A percentile compares a stretch with the other conserved stretches of the same genome.
phyloP scores from a whole-genome alignment of 2,329 filamentous ascomycete species.

The Neurospora crassa region DNA sequence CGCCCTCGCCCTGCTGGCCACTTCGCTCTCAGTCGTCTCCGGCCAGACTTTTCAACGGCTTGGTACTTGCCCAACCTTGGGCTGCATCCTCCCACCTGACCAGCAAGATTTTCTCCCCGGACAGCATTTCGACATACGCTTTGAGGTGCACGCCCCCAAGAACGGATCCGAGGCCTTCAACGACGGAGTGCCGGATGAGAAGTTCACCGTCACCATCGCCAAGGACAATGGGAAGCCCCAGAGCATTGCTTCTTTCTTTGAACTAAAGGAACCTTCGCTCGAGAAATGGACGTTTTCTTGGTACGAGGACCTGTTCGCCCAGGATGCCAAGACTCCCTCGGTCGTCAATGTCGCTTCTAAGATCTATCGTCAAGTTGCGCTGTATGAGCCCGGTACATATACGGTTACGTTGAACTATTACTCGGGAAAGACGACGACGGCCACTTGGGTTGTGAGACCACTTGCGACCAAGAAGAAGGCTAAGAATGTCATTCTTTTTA shows the following conservation, averaged over 20 bases:
- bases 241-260: constrained; percentile 57
- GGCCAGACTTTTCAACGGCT: constrained; percentile 52
- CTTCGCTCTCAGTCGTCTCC: constrained; percentile 30
- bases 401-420: constrained; percentile 69
- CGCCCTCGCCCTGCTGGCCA: constrained; percentile 22
- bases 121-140: constrained; percentile 74
- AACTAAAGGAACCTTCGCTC: constrained; percentile 54
- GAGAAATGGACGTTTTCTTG: constrained; percentile 80
- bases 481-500: constrained; percentile 81
- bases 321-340: constrained; percentile 58
- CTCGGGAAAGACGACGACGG: constrained; percentile 58
- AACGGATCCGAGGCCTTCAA: constrained; percentile 75
- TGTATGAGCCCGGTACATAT: constrained; percentile 74
- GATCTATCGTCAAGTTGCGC: constrained; percentile 63
- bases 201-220: constrained; percentile 65
- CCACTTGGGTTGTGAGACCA: constrained; percentile 68
- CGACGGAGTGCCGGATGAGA: constrained; percentile 57
- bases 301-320: constrained; percentile 75
- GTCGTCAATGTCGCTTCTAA: constrained; percentile 74
- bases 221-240: constrained; percentile 47
- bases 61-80: constrained; percentile 48
- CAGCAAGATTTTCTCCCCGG: constrained; percentile 74
- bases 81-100: constrained; percentile 51
- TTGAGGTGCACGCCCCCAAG: constrained; percentile 71
- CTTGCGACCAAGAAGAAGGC: constrained; percentile 60